Base-by-base conservation (phyloP, 495 filamentous ascomycete genomes). In the Hypoxylon crocopeplum region DNA sequence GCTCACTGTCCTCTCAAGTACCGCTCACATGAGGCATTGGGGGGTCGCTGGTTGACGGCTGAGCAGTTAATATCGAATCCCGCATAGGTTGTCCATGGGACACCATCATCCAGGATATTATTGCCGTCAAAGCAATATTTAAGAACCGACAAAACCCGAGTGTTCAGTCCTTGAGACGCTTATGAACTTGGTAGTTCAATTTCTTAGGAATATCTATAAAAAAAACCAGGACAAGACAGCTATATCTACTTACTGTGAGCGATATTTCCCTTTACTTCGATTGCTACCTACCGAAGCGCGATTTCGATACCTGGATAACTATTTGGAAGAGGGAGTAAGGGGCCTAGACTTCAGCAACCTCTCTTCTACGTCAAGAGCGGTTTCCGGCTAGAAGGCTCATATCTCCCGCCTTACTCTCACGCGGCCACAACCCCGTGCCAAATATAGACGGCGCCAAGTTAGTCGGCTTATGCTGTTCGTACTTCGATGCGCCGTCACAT, bases 371-470 rank as follows among this genome's bases (percentile, higher is more conserved):
- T 60, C 42, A 27, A 24, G 13, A n/a, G 37, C 24, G 5, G 34
- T 33, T 38, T 13, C 20, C 29, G 39, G 39, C 7, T 34, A 11
- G 40, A 62, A 20, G 25, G 39, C 41, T 24, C 19, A 27, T 38
- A 16, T 21, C 48, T 45, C 29, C n/a, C 21, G 8, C 24, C 22
- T 15, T 2, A 16, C 13, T 30, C 19, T 30, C 20, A 16, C 3
- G 17, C 40, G 12, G 13, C 12, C 17, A 50, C 39, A 37, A 36
- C 11, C 3, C 13, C 15, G 13, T 12, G 13, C 40, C 15, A 60
- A 66, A 61, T 53, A 53, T 57, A 57, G 51, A 46, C 40, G 22
- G 2, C 13, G 27, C 4, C 21, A 29, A 17, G 33, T 21, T 11
- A n/a, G 6, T 16, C 17, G 20, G 13, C 46, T 42, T 5, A 21